A percentile compares a stretch with the other conserved stretches of the same genome.
phyloP scores from a whole-genome alignment of 352 stramenopile genomes.

The Pilasporangium apinafurcum region DNA sequence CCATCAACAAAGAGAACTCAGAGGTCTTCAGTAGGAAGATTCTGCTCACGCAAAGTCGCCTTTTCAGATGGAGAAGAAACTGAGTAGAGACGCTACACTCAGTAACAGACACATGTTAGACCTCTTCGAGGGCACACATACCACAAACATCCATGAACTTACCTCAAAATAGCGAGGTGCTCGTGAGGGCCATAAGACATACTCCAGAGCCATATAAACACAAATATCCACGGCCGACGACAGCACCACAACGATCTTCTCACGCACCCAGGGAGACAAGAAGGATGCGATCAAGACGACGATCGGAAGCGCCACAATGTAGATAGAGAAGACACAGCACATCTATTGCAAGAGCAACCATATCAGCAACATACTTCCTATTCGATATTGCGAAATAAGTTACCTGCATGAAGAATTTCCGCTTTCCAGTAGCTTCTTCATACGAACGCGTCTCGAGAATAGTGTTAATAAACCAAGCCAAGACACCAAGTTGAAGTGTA shows the following conservation, averaged over 20 bases:
- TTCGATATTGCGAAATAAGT: neutral
- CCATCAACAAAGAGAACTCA: too few species aligned
- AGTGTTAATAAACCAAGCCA: conserved; percentile 58
- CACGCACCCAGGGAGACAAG: conserved; percentile 69
- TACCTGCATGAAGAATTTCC: conserved; percentile 58
- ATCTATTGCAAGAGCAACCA: conserved; percentile 26
- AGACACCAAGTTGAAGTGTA: conserved; percentile 43
- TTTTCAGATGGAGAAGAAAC: conserved; percentile 68
- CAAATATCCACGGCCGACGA: conserved; percentile 39
- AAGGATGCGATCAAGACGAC: conserved; percentile 68
- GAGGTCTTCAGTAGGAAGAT: conserved; percentile 57
- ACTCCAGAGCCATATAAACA: conserved; percentile 62
- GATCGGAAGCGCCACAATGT: conserved; percentile 62
- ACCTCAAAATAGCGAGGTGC: conserved; percentile 78
- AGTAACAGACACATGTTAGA: neutral
- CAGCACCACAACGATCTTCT: conserved; percentile 63
- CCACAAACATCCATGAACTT: conserved; percentile 1
- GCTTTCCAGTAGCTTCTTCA: conserved; percentile 48
- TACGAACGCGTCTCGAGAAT: conserved; percentile 61
- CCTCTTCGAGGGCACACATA: neutral
- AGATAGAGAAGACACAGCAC: conserved; percentile 54
- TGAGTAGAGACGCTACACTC: conserved; percentile 51
- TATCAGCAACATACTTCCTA: neutral
- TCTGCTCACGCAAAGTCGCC: conserved; percentile 47
- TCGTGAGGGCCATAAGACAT: conserved; percentile 59